A percentile compares a stretch with the other conserved stretches of the same genome.
phyloP scores from a whole-genome alignment of 2,329 filamentous ascomycete genomes.

The Chrysoporthe deuterocubensis region DNA sequence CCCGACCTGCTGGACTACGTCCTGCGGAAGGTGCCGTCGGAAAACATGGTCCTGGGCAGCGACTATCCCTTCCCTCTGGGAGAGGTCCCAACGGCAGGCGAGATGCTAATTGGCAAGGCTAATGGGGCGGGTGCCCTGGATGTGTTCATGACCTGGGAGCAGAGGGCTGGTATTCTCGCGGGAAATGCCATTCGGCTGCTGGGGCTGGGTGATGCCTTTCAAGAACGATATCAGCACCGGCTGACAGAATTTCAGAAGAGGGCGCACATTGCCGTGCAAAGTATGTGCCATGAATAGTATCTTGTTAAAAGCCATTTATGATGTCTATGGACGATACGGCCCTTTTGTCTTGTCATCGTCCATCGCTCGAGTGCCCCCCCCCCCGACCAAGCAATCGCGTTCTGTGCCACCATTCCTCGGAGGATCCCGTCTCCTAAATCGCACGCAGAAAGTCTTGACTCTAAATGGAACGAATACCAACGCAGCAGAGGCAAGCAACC shows the following conservation, averaged over 20 bases:
- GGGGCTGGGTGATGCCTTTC: constrained; percentile 35
- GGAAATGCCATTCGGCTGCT: constrained; percentile 41
- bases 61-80: constrained; percentile 43
- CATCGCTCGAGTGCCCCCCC: too few relatives aligned
- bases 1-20: constrained; percentile 41
- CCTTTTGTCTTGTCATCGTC: too few relatives aligned
- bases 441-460: too few relatives aligned
- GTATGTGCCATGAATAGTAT: background rate
- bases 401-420: too few relatives aligned
- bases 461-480: too few relatives aligned
- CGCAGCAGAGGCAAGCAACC: too few relatives aligned
- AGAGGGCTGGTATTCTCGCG: constrained; percentile 38
- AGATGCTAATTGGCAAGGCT: constrained; percentile 38
- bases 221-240: constrained; percentile 33
- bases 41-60: constrained; percentile 40
- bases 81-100: constrained; percentile 40
- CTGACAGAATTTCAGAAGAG: constrained; percentile 31
- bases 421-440: too few relatives aligned
- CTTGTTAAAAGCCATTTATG: too few relatives aligned
- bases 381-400: too few relatives aligned
- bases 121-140: constrained; percentile 27
- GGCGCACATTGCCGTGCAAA: background rate
- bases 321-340: too few relatives aligned
- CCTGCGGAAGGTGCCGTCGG: constrained; percentile 38
- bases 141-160: constrained; percentile 38